These are phyloP conservation scores for Triticum urartu DNA, from an alignment of 176 grass and related monocot genomes.

Conservation along the genomic window DNA sequence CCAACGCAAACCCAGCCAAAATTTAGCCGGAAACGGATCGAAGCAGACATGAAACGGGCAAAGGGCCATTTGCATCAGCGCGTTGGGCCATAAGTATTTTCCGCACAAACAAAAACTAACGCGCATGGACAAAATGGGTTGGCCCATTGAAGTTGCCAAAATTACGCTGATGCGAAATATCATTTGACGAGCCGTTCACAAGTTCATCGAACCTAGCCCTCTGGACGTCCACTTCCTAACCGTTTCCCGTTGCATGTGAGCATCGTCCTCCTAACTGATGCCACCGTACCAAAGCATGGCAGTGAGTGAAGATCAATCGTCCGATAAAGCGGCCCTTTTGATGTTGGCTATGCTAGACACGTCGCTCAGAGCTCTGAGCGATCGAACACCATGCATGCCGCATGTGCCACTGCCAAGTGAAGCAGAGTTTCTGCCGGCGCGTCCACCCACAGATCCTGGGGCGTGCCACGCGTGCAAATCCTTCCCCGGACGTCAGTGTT, in stretches of 20 bases:
- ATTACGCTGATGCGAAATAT: not conserved
- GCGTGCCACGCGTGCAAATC: conserved; percentile 6
- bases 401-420: not conserved
- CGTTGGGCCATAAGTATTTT: too few relatives aligned
- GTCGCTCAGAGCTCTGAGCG: not conserved
- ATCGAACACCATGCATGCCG: not conserved
- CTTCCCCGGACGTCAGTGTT: conserved; percentile 25
- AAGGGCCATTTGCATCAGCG: accelerated
- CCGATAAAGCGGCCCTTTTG: not conserved
- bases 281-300: not conserved
- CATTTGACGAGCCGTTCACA: not conserved
- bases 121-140: too few relatives aligned
- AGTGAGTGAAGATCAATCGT: not conserved
- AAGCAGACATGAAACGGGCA: too few relatives aligned
- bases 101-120: too few relatives aligned
- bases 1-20: too few relatives aligned
- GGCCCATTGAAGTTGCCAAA: too few relatives aligned
- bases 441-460: not conserved
- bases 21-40: too few relatives aligned
- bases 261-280: not conserved
- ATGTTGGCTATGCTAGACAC: not conserved
- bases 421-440: not conserved
- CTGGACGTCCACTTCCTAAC: not conserved
- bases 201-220: not conserved
- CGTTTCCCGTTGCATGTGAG: not conserved